These are phyloP conservation scores for Xylaria sp. DNA, from an alignment of 2,329 filamentous ascomycete genomes.

Conservation along the genomic window DNA sequence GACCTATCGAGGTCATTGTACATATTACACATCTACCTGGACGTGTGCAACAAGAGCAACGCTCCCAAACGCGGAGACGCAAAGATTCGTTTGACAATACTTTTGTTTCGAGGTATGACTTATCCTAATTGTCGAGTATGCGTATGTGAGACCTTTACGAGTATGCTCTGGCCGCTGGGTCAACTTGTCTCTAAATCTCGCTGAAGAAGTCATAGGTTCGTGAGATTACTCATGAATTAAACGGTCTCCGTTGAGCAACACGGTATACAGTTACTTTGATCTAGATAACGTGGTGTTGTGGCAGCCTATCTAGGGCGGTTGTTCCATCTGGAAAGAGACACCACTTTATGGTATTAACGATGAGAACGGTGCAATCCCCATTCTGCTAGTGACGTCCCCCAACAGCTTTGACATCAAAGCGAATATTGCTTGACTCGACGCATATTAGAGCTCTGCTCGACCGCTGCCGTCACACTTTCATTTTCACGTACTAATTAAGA, in stretches of 20 bases:
- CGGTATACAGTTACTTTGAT: background rate
- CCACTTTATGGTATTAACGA: background rate
- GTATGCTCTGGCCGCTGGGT: background rate
- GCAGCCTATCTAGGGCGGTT: background rate
- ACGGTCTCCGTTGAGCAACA: background rate
- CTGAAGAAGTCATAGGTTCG: background rate
- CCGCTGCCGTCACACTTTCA: too few species aligned
- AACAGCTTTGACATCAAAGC: too few species aligned
- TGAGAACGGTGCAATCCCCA: background rate
- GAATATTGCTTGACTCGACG: too few species aligned
- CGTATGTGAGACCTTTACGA: background rate
- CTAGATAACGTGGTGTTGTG: background rate
- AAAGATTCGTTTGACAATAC: background rate
- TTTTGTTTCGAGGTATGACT: background rate
- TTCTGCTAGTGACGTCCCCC: background rate
- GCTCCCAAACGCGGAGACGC: background rate
- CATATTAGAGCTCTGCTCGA: too few species aligned
- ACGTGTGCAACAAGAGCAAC: conserved; percentile 28
- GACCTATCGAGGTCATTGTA: conserved; percentile 18
- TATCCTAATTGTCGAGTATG: background rate
- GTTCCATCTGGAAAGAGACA: background rate
- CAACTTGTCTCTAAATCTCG: background rate
- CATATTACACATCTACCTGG: conserved; percentile 21
- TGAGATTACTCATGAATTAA: background rate
- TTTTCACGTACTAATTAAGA: background rate